These are phyloP conservation scores for Neocatenulostroma microsporum DNA, from an alignment of 2,329 filamentous ascomycete species.

Conservation along the genomic window DNA sequence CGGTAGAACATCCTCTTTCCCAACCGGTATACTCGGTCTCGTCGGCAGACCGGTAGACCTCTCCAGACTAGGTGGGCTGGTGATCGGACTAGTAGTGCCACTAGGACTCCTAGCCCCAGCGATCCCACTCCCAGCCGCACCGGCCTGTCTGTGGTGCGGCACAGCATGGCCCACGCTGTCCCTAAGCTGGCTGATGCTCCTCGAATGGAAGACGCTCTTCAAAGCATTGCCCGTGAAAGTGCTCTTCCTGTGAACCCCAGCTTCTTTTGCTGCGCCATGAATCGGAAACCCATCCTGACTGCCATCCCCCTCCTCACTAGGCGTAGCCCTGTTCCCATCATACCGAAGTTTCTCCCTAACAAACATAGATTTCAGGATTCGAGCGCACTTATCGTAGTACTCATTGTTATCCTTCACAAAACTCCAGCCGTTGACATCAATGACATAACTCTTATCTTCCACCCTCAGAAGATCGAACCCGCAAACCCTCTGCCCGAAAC, in stretches of 20 bases:
- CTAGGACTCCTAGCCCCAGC: slow-evolving; percentile 17
- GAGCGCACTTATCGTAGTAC: slow-evolving; percentile 88
- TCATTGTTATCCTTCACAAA: slow-evolving; percentile 99
- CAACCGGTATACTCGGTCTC: slow-evolving; percentile 14
- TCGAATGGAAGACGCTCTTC: slow-evolving; percentile 56
- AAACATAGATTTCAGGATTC: slow-evolving; percentile 81
- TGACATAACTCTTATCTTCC: slow-evolving; percentile 82
- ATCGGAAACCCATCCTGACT: slow-evolving; percentile 7
- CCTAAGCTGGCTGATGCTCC: slow-evolving; percentile 55
- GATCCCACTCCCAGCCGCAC: too few relatives aligned
- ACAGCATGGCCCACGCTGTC: slow-evolving; percentile 29
- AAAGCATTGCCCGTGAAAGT: slow-evolving; percentile 37
- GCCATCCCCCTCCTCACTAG: slow-evolving; percentile 18
- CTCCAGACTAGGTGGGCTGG: slow-evolving; percentile 38
- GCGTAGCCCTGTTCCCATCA: slow-evolving; percentile 33
- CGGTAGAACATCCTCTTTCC: slow-evolving; percentile 22
- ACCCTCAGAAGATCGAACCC: slow-evolving; percentile 91
- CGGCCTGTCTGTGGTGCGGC: slow-evolving; percentile 14
- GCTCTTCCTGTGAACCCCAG: slow-evolving; percentile 2
- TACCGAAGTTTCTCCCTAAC: slow-evolving; percentile 65
- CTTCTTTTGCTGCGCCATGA: slow-evolving; percentile 3
- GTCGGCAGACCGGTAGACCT: slow-evolving; percentile 9
- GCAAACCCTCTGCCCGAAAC: slow-evolving; percentile 91
- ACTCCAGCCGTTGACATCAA: slow-evolving; percentile 99
- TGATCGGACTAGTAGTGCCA: slow-evolving; percentile 33